Evolutionary conservation across 164 flowering plant genomes (phyloP).

Genomic region (Umbilicus rupestris): DNA sequence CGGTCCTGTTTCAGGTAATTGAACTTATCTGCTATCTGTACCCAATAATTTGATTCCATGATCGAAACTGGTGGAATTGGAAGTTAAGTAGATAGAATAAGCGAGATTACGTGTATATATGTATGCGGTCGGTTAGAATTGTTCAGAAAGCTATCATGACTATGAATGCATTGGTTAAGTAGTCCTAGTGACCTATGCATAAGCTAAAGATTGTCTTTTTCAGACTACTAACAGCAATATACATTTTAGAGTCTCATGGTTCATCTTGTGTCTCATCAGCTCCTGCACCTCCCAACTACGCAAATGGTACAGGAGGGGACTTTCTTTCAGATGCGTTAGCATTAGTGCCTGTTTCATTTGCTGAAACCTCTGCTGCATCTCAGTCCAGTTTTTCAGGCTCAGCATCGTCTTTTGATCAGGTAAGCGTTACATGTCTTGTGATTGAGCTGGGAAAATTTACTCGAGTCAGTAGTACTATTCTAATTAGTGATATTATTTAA

Average conservation of each 20-base stretch:
- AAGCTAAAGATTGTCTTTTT: background rate
- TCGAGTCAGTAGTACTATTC: background rate
- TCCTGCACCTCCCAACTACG: conserved; percentile 27
- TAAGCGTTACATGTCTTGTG: conserved; percentile 10
- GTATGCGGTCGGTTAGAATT: background rate
- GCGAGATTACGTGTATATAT: background rate
- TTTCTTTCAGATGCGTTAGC: conserved; percentile 46
- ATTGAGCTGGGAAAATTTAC: background rate
- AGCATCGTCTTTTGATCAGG: conserved; percentile 47
- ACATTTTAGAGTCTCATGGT: background rate
- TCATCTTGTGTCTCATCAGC: conserved; percentile 13
- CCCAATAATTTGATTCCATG: background rate
- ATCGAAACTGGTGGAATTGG: background rate
- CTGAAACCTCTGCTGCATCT: conserved; percentile 22
- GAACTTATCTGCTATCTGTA: background rate
- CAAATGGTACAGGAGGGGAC: conserved; percentile 54
- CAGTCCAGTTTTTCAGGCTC: conserved; percentile 22
- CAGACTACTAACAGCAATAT: background rate
- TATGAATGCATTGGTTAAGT: background rate
- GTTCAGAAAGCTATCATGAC: background rate
- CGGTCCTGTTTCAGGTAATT: conserved; percentile 53
- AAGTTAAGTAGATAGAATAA: background rate
- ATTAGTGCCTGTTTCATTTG: conserved; percentile 38
- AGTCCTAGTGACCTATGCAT: background rate
- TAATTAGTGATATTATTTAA: background rate